These are phyloP conservation scores for Plasmodium chabaudi DNA, from an alignment of 169 alveolate genomes.

Conservation along the genomic window DNA sequence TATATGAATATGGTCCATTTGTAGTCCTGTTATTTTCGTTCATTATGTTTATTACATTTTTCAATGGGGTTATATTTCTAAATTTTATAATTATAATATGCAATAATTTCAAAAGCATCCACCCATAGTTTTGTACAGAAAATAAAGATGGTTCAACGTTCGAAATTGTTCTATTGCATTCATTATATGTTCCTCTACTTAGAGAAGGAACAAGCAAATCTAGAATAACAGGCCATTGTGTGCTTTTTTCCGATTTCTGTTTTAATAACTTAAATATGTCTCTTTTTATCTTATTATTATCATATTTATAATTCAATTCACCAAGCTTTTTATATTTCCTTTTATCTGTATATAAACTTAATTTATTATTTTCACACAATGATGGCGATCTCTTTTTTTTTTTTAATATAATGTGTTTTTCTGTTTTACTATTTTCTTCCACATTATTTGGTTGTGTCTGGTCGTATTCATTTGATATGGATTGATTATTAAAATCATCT, in stretches of 20 bases:
- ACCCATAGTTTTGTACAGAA: slow-evolving; percentile 81
- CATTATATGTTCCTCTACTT: slow-evolving; percentile 59
- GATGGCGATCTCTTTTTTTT: slow-evolving; percentile 21
- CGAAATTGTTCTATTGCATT: slow-evolving; percentile 32
- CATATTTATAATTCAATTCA: slow-evolving; percentile 28
- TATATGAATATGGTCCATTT: neutral
- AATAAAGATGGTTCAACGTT: slow-evolving; percentile 65
- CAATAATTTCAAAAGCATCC: slow-evolving; percentile 78
- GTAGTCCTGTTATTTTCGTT: slow-evolving; percentile 15
- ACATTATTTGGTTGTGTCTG: neutral
- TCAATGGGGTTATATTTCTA: slow-evolving; percentile 67
- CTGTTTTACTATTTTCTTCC: slow-evolving; percentile 1
- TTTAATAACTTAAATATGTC: slow-evolving; percentile 59
- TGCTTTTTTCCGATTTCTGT: slow-evolving; percentile 53
- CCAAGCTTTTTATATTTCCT: slow-evolving; percentile 18
- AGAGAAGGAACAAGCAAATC: slow-evolving; percentile 78
- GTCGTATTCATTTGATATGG: neutral
- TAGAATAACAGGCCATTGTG: slow-evolving; percentile 80
- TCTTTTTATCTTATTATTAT: slow-evolving; percentile 41
- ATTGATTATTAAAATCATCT: neutral
- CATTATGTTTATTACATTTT: slow-evolving; percentile 27
- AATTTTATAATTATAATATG: slow-evolving; percentile 75
- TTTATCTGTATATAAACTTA: slow-evolving; percentile 3
- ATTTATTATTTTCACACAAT: slow-evolving; percentile 25
- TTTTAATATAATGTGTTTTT: slow-evolving; percentile 6